Evolutionary conservation across 441 rosid genomes (phyloP).

Genomic region (Populus hybrid): DNA sequence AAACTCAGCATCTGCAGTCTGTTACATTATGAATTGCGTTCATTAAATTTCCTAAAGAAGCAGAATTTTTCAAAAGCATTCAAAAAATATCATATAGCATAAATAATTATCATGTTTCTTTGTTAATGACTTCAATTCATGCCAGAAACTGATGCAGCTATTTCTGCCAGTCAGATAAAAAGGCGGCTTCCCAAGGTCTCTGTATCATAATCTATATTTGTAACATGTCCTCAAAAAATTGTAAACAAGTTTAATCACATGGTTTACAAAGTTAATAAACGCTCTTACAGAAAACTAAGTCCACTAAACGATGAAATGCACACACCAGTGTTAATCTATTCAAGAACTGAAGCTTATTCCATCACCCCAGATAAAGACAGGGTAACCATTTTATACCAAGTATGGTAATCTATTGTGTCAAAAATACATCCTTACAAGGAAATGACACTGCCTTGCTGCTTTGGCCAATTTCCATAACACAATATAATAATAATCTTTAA

Average conservation of each 20-base stretch:
- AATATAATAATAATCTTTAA: background rate
- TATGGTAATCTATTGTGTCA: background rate
- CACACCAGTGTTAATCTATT: background rate
- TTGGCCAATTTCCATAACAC: background rate
- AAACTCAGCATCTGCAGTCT: background rate
- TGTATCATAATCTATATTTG: background rate
- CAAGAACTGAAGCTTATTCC: background rate
- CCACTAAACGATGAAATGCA: background rate
- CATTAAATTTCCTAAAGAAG: background rate
- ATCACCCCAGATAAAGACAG: background rate
- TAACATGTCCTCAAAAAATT: background rate
- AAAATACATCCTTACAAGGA: constrained; percentile 4
- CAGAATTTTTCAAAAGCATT: background rate
- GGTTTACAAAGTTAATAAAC: background rate
- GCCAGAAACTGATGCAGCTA: background rate
- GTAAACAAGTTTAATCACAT: background rate
- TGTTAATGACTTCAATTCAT: background rate
- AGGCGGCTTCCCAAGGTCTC: background rate
- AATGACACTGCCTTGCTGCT: background rate
- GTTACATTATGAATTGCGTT: background rate
- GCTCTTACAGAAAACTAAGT: background rate
- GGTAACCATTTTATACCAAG: background rate
- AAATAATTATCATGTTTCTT: background rate
- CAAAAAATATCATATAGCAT: background rate
- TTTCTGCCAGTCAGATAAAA: background rate